Base-by-base conservation (phyloP, 140 eudicot species). In the Anethum foeniculum region DNA sequence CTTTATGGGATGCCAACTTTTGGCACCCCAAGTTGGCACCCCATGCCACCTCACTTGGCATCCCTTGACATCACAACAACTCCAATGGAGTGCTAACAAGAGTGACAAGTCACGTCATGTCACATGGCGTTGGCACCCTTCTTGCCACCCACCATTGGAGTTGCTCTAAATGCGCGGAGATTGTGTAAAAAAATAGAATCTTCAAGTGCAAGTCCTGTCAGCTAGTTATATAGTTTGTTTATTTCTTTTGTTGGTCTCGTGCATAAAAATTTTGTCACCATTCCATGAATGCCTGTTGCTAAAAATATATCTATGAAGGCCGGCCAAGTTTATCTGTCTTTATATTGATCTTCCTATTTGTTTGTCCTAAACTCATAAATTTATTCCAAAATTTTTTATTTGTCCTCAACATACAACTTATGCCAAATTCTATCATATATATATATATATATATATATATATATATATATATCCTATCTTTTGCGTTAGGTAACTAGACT, bases 271-370 rank as follows among this genome's bases (percentile, higher is more conserved):
- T 32, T 14, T 69, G 75, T 69, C 39, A 69, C 21, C 5, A 28
- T 15, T 69, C 43, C 23, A 28, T 32, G 75, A 7, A 32, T 69
- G 46, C n/a, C 75, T 38, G 47, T 23, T 43, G 30, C 5, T 77
- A 77, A 36, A 21, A 8, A 77, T 49, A 30, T 18, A 25, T 62
- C 69, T 62, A 62, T 25, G 71, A 54, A 77, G 72, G 80, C 80
- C 80, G 80, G 71, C 72, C 71, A 54, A 13, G 28, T 34, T 27
- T 7, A 52, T 32, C 28, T 54, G 69, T 38, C 49, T 21, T 34
- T 27, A 77, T 27, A 52, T 36, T 52, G 72, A 77, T 77, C 27
- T 34, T 25, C 41, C 71, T 30, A 54, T 77, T 25, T 39, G 71
- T 54, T 54, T 77, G 80, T 77, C 80, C 46, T 77, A 3, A 77